phyloP scores from a whole-genome alignment of 345 rosid species.

The Nasturtium officinale region DNA sequence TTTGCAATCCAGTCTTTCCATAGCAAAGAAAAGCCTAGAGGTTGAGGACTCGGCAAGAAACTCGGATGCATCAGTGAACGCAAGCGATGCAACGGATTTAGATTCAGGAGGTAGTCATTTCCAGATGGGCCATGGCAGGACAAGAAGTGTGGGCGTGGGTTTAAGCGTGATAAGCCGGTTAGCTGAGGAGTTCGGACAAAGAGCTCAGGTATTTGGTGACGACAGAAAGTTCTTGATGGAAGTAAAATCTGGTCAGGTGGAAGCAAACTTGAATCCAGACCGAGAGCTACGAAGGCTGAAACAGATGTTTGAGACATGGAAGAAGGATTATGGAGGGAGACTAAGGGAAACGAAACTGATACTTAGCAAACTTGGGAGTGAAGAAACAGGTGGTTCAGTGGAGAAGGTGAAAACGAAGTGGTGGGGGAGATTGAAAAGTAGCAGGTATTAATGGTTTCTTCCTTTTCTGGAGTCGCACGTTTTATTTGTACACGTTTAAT shows the following conservation, averaged over 20 bases:
- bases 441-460: conserved; percentile 17
- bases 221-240: conserved; percentile 60
- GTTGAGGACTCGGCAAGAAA: conserved; percentile 50
- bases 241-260: conserved; percentile 49
- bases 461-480: conserved; percentile 27
- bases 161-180: conserved; percentile 56
- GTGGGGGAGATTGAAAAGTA: conserved; percentile 43
- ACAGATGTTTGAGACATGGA: conserved; percentile 75
- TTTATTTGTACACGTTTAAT: conserved; percentile 24
- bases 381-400: conserved; percentile 36
- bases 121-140: conserved; percentile 40
- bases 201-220: conserved; percentile 63
- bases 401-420: conserved; percentile 38
- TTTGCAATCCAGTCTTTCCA: conserved; percentile 76
- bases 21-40: conserved; percentile 69
- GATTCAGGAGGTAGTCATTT: conserved; percentile 43
- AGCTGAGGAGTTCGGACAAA: conserved; percentile 73
- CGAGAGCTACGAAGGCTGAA: conserved; percentile 69
- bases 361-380: conserved; percentile 35
- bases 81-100: conserved; percentile 27
- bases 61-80: conserved; percentile 33
- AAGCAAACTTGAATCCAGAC: conserved; percentile 52
- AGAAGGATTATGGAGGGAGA: conserved; percentile 74
- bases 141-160: conserved; percentile 59
- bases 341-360: conserved; percentile 62